These are phyloP conservation scores for Canna indica DNA, from an alignment of 176 grass and related monocot species.

Conservation along the genomic window DNA sequence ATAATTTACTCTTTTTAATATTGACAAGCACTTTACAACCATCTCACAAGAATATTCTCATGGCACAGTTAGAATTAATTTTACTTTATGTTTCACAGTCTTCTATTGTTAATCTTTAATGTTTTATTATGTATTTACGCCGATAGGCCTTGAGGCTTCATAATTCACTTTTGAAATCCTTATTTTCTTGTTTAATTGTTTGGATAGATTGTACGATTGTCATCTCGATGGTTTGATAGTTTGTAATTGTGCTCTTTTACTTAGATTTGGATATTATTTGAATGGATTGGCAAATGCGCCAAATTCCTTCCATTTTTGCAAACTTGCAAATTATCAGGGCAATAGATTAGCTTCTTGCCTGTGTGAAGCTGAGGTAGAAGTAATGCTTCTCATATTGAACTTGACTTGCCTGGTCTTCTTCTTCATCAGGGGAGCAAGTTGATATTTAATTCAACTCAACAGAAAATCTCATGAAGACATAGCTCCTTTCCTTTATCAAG, in stretches of 20 bases:
- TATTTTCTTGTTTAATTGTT: not conserved
- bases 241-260: not conserved
- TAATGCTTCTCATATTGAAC: slow-evolving; percentile 31
- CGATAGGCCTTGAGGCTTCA: not conserved
- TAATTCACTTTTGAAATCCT: not conserved
- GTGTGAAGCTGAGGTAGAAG: slow-evolving; percentile 34
- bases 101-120: not conserved
- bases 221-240: not conserved
- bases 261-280: not conserved
- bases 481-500: slow-evolving; percentile 40
- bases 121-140: not conserved
- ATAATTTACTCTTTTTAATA: too few relatives aligned
- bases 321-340: not conserved
- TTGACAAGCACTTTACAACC: not conserved
- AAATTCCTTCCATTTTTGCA: not conserved
- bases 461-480: slow-evolving; percentile 10
- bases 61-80: not conserved
- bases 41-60: not conserved
- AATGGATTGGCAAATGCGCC: too few relatives aligned
- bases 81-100: not conserved
- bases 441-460: slow-evolving; percentile 38
- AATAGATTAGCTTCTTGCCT: slow-evolving; percentile 48
- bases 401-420: slow-evolving; percentile 19
- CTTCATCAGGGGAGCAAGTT: slow-evolving; percentile 24
- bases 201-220: not conserved